Evolutionary conservation across 2,329 filamentous ascomycete genomes (phyloP), one percentile per base, ranked within the genome.

Genomic region (Orbilia ellipsospora): DNA sequence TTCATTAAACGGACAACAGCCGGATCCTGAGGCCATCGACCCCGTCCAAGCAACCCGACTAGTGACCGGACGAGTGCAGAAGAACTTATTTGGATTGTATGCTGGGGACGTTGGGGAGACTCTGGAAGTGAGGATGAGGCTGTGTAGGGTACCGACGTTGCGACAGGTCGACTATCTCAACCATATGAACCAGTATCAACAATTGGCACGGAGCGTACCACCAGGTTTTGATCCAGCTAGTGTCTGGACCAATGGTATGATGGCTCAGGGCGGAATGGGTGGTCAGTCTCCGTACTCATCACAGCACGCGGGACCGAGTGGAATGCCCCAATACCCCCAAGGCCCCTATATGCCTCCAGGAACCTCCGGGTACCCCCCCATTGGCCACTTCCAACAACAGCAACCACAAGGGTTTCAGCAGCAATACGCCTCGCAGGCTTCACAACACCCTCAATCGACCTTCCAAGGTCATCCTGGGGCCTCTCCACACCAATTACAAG

Each of bases 21-120:
- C 60, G 86, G 88, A 40, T 83, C 84, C 80, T 60, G 77, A 77
- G 51, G 78, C 77, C 26, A 68, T 70, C 6, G 79, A 80, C 13
- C 67, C 78, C 55, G 73, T 78, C 4, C 69, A 78, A 52, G 75
- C 76, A 55, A 77, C 66, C 63, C 85, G 84, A 77, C 85, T 93
- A 83, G 90, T 99, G 77, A 97, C 94, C 6, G 95, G 95, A 68
- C 90, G 93, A 40, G 92, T 99, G 65, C 93, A 92, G 80, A 92
- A 91, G 81, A 97, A 96, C 81, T 84, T 93, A 52, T 85, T 96
- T 54, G 92, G 91, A 8, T 85, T 97, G 23, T 96, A 98, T 81
- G 90, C 91, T 80, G 93, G 92, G 36, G 83, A 83, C 57, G 87
- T 90, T 73, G 91, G 90, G 79, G 94, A 98, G 83, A 98, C 92